These are phyloP conservation scores for Hypoxylon sp. DNA, from an alignment of 2,329 filamentous ascomycete genomes.

Conservation along the genomic window DNA sequence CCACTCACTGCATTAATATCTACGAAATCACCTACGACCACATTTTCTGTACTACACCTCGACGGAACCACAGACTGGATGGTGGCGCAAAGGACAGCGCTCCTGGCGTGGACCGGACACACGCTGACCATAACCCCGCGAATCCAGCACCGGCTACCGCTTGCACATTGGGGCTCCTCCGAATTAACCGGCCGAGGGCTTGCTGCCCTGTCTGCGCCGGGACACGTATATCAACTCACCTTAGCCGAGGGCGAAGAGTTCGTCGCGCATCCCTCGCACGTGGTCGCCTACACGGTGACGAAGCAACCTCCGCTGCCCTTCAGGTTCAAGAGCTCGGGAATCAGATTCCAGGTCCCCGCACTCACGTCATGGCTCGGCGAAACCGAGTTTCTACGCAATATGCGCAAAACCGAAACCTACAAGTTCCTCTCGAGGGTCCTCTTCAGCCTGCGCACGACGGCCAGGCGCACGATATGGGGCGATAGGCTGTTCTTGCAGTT, in stretches of 20 bases:
- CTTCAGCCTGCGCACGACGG: constrained; percentile 79
- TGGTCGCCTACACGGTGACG: constrained; percentile 88
- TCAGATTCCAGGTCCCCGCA: constrained; percentile 84
- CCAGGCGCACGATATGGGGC: constrained; percentile 89
- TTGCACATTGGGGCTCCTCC: constrained; percentile 93
- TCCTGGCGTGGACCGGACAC: constrained; percentile 97
- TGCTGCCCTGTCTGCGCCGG: constrained; percentile 84
- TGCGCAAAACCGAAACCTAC: constrained; percentile 80
- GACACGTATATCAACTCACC: constrained; percentile 88
- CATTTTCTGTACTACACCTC: constrained; percentile 87
- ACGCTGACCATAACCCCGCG: constrained; percentile 81
- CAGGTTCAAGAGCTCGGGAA: constrained; percentile 82
- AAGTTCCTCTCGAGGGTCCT: constrained; percentile 73
- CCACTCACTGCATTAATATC: constrained; percentile 90
- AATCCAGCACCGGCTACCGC: constrained; percentile 78
- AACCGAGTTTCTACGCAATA: constrained; percentile 77
- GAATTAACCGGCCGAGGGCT: constrained; percentile 89
- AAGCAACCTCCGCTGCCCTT: constrained; percentile 83
- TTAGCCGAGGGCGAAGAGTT: constrained; percentile 88
- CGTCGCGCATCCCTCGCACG: constrained; percentile 89
- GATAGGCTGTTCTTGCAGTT: constrained; percentile 94
- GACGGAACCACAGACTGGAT: constrained; percentile 98
- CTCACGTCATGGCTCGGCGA: constrained; percentile 75
- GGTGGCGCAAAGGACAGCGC: constrained; percentile 84
- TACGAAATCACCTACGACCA: constrained; percentile 86